Conservation (phyloP, 208 protist genomes). For the Crithidia mellificae region DNA sequence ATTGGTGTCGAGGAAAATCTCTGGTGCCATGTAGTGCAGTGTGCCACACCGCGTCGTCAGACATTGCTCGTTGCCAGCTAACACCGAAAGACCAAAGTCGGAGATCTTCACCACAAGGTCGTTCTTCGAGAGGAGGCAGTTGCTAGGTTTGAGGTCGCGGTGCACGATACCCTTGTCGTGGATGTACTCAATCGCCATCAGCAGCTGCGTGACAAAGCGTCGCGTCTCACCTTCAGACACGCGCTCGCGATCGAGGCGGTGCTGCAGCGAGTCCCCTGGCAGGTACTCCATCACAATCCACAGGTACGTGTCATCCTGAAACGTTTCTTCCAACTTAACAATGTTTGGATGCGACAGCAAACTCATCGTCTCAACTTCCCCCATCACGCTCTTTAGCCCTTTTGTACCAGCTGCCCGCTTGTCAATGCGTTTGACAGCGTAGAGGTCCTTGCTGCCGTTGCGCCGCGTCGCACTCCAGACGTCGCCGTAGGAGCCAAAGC, state of each 20-base stretch:
- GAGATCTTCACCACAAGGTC: conserved; percentile 85
- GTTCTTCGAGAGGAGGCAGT: conserved; percentile 79
- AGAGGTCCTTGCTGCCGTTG: conserved; percentile 41
- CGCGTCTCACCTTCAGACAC: conserved; percentile 54
- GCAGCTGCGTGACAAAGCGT: conserved; percentile 75
- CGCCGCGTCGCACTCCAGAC: conserved; percentile 71
- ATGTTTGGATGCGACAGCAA: conserved; percentile 91
- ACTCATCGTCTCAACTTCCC: conserved; percentile 92
- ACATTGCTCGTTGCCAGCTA: conserved; percentile 79
- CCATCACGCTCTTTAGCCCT: conserved; percentile 74
- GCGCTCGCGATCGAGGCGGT: conserved; percentile 29
- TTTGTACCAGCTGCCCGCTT: conserved; percentile 66
- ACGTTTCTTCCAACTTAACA: conserved; percentile 88
- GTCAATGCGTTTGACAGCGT: conserved; percentile 86
- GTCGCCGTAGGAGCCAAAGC: conserved; percentile 82
- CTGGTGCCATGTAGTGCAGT: conserved; percentile 88
- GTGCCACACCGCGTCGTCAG: conserved; percentile 88
- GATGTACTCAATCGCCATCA: conserved; percentile 90
- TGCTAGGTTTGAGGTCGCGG: conserved; percentile 92
- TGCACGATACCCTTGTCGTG: conserved; percentile 91
- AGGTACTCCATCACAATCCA: conserved; percentile 94
- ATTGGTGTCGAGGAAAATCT: conserved; percentile 81
- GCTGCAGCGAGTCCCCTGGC: conserved; percentile 72
- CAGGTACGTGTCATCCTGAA: conserved; percentile 66
- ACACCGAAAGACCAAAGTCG: conserved; percentile 90